phyloP scores from a whole-genome alignment of 192 early-diverging fungal genomes.

The Podochytrium sp. region DNA sequence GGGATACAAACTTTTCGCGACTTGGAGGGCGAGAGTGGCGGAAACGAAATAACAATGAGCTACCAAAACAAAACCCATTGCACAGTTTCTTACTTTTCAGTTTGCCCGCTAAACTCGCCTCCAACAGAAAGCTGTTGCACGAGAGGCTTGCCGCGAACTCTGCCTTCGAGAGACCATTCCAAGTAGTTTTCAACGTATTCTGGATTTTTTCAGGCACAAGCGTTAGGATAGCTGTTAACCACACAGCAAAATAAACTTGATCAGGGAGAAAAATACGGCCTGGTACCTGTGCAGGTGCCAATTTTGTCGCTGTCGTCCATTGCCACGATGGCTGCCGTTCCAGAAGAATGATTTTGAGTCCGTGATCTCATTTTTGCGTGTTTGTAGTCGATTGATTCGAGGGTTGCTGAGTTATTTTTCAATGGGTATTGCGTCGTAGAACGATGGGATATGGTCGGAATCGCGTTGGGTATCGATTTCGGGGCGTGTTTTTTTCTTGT shows the following conservation, averaged over 20 bases:
- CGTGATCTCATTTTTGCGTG: no score
- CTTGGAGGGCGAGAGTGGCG: conserved; percentile 16
- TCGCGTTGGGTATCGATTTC: no score
- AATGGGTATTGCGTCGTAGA: no score
- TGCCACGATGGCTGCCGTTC: no score
- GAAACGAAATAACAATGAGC: neutral
- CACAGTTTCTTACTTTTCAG: conserved; percentile 46
- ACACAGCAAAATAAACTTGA: neutral
- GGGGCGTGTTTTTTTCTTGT: no score
- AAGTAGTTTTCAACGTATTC: conserved; percentile 53
- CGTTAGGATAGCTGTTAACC: no score
- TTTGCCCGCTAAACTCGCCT: conserved; percentile 46
- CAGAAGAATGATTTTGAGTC: no score
- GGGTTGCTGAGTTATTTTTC: no score
- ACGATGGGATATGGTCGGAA: no score
- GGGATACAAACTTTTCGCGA: conserved; percentile 47
- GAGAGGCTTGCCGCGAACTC: conserved; percentile 41
- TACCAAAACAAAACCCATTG: neutral
- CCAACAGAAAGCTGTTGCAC: conserved; percentile 49
- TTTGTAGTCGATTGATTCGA: no score
- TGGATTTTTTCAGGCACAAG: neutral
- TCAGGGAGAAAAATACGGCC: neutral
- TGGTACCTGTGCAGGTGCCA: neutral
- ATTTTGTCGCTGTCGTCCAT: neutral
- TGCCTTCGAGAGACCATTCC: conserved; percentile 32